Percentiles rank a stretch among this genome's conserved stretches.
Conservation (phyloP, 495 filamentous ascomycete species). For the Penicillium coffeae region DNA sequence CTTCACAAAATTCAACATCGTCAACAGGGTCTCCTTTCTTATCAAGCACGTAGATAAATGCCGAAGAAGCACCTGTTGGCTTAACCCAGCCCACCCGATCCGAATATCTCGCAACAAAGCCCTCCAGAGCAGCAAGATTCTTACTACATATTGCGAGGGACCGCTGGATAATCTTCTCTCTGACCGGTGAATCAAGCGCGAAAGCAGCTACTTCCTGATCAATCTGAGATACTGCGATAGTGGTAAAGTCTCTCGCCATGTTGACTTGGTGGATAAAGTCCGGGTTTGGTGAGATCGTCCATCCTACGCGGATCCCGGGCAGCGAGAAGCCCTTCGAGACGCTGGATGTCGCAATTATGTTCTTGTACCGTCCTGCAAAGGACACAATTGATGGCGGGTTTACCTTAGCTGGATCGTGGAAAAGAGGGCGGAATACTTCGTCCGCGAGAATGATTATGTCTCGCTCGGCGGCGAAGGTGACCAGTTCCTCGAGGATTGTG, state of each 20-base stretch:
- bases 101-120: conserved; percentile 57
- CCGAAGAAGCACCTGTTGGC: conserved; percentile 72
- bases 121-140: conserved; percentile 59
- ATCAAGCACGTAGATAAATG: conserved; percentile 60
- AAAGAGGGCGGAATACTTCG: conserved; percentile 79
- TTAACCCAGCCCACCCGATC: conserved; percentile 58
- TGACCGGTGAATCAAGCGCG: conserved; percentile 55
- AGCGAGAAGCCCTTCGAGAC: conserved; percentile 76
- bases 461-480: conserved; percentile 53
- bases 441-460: conserved; percentile 66
- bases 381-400: conserved; percentile 62
- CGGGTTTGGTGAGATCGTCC: conserved; percentile 61
- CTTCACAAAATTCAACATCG: conserved; percentile 61
- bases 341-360: conserved; percentile 62
- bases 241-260: conserved; percentile 67
- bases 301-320: conserved; percentile 73
- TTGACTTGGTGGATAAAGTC: conserved; percentile 56
- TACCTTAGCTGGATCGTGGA: conserved; percentile 54
- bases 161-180: conserved; percentile 55
- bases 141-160: conserved; percentile 60
- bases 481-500: conserved; percentile 50
- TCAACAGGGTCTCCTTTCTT: conserved; percentile 55
- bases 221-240: conserved; percentile 71
- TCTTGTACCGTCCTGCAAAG: conserved; percentile 57
- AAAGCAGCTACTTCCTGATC: conserved; percentile 70